Percentiles rank a stretch among this genome's conserved stretches.
Conservation (phyloP, 768 basidiomycete genomes). For the Leccinum sublutescens region DNA sequence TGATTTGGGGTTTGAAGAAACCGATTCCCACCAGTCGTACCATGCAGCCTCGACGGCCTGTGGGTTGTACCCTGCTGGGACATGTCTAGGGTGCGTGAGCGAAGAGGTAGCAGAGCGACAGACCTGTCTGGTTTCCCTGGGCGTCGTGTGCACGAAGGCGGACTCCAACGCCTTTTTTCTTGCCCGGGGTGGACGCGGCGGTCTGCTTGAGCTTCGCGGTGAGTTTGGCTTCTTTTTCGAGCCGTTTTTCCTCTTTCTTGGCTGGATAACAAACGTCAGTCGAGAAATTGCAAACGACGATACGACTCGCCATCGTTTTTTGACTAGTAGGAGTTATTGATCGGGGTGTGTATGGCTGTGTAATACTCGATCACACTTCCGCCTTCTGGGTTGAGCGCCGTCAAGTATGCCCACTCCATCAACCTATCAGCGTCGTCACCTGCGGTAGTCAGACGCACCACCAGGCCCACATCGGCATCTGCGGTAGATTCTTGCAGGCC, state of each 20-base stretch:
- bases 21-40: conserved; percentile 99
- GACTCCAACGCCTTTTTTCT: conserved; percentile 75
- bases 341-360: no score
- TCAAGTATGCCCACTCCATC: no score
- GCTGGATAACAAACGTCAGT: conserved; percentile 36
- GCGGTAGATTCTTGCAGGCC: no score
- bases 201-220: conserved; percentile 59
- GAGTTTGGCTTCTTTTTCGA: conserved; percentile 73
- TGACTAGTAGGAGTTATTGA: no score
- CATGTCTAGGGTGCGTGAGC: conserved; percentile 54
- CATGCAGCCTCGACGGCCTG: conserved; percentile 92
- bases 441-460: no score
- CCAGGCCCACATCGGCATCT: no score
- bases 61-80: conserved; percentile 88
- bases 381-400: no score
- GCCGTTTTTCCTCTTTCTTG: conserved; percentile 82
- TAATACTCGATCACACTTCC: no score
- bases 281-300: no score
- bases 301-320: no score
- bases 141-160: conserved; percentile 86
- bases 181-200: conserved; percentile 35
- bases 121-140: conserved; percentile 94
- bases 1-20: conserved; percentile 81
- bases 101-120: conserved; percentile 10
- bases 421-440: no score